A percentile compares a stretch with the other conserved stretches of the same genome.
Conservation (phyloP, 2,329 filamentous ascomycete species). For the Pseudopithomyces maydicus region DNA sequence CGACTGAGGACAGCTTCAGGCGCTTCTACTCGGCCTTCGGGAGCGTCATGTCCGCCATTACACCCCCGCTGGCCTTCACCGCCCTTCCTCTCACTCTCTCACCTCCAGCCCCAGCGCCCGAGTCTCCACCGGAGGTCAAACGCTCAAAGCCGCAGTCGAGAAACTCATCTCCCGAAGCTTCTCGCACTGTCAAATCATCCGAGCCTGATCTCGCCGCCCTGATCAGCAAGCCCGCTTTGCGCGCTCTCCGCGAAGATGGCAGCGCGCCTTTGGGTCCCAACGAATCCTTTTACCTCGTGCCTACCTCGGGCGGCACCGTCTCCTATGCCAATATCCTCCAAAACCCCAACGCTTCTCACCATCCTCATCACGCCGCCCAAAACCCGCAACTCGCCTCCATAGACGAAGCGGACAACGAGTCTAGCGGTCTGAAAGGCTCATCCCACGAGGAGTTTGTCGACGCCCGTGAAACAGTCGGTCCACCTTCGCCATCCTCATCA, state of each 20-base stretch:
- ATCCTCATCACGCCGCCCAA: slow-evolving; percentile 47
- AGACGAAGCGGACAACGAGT: slow-evolving; percentile 48
- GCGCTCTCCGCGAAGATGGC: slow-evolving; percentile 72
- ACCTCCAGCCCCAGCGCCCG: slow-evolving; percentile 26
- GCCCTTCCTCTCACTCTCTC: slow-evolving; percentile 72
- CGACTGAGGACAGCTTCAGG: slow-evolving; percentile 77
- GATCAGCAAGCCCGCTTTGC: slow-evolving; percentile 83
- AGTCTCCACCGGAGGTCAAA: slow-evolving; percentile 28
- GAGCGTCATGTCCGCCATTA: slow-evolving; percentile 83
- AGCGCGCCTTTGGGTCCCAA: slow-evolving; percentile 56
- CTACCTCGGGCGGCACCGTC: slow-evolving; percentile 85
- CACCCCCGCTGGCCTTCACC: slow-evolving; percentile 89
- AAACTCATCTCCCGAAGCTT: slow-evolving; percentile 33
- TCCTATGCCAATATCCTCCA: slow-evolving; percentile 87
- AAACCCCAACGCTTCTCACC: slow-evolving; percentile 31
- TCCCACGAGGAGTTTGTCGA: slow-evolving; percentile 82
- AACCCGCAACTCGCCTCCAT: slow-evolving; percentile 52
- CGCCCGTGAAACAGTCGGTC: slow-evolving; percentile 69
- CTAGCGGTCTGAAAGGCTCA: slow-evolving; percentile 43
- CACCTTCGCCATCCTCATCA: slow-evolving; percentile 51
- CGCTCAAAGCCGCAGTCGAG: slow-evolving; percentile 27
- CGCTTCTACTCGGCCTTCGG: slow-evolving; percentile 93
- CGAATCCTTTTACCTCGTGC: slow-evolving; percentile 84
- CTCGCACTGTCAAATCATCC: slow-evolving; percentile 44
- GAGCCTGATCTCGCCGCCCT: slow-evolving; percentile 82